These are phyloP conservation scores for Ceratocystis variospora DNA, from an alignment of 2,329 filamentous ascomycete species.

Conservation along the genomic window DNA sequence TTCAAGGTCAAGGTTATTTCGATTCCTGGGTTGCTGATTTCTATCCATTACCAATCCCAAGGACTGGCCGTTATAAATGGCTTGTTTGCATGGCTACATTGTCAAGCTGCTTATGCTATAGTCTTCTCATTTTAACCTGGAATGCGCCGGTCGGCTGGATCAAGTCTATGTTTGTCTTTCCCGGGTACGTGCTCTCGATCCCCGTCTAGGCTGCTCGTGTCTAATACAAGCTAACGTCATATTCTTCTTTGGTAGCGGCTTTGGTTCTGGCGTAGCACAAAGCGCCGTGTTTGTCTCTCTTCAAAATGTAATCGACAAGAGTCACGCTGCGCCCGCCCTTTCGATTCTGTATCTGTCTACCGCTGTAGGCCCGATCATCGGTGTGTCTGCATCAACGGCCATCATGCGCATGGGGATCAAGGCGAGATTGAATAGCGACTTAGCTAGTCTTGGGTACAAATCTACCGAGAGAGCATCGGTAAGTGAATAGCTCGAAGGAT, in stretches of 20 bases:
- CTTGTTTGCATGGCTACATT: constrained; percentile 39
- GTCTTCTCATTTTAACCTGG: constrained; percentile 43
- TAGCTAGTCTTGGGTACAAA: constrained; percentile 19
- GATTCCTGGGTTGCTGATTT: constrained; percentile 2
- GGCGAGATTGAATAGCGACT: constrained; percentile 19
- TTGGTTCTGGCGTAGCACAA: constrained; percentile 31
- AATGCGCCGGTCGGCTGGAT: constrained; percentile 41
- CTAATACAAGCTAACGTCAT: background rate
- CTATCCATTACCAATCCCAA: background rate
- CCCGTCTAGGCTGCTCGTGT: background rate
- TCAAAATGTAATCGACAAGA: constrained; percentile 29
- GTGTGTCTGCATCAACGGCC: constrained; percentile 29
- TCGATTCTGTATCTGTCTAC: constrained; percentile 30
- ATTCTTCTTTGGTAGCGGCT: constrained; percentile 22
- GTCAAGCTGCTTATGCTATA: constrained; percentile 37
- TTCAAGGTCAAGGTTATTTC: background rate
- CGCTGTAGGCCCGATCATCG: constrained; percentile 29
- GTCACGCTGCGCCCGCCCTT: constrained; percentile 30
- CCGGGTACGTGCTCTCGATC: constrained; percentile 22
- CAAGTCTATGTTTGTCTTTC: constrained; percentile 47
- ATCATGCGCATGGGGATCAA: constrained; percentile 24
- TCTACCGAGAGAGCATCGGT: constrained; percentile 18
- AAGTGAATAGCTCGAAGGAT: background rate
- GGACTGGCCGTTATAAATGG: constrained; percentile 46
- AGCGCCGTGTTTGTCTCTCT: constrained; percentile 32